These are phyloP conservation scores for Phytophthora citricola DNA, from an alignment of 352 stramenopile species.

Conservation along the genomic window DNA sequence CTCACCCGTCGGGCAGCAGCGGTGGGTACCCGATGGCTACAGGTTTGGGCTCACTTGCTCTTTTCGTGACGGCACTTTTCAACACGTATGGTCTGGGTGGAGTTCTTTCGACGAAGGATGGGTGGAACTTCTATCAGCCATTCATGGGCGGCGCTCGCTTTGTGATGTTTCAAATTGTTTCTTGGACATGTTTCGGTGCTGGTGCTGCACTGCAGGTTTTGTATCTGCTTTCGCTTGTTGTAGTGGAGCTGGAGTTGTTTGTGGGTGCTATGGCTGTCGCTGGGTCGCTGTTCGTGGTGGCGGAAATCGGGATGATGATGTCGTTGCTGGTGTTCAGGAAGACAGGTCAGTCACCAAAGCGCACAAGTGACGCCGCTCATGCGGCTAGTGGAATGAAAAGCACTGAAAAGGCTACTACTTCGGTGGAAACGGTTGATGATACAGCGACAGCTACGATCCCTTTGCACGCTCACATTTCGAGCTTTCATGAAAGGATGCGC, in stretches of 20 bases:
- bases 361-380: not conserved
- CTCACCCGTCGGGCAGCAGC: conserved; percentile 40
- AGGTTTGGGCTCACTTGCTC: conserved; percentile 63
- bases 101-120: conserved; percentile 71
- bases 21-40: conserved; percentile 60
- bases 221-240: conserved; percentile 80
- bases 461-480: conserved; percentile 4
- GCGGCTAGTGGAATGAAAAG: not conserved
- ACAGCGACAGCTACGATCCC: conserved; percentile 4
- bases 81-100: conserved; percentile 88
- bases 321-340: conserved; percentile 74
- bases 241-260: conserved; percentile 84
- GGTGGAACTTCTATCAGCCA: conserved; percentile 87
- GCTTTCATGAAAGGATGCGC: conserved; percentile 43
- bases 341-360: conserved; percentile 6
- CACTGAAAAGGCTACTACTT: not conserved
- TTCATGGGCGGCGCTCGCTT: conserved; percentile 81
- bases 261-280: conserved; percentile 75
- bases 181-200: conserved; percentile 80
- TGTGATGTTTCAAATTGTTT: conserved; percentile 78
- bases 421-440: conserved; percentile 4
- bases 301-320: conserved; percentile 86
- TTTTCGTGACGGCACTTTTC: conserved; percentile 80
- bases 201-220: conserved; percentile 74
- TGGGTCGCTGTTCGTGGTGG: conserved; percentile 64